These are phyloP conservation scores for Cicer arietinum DNA, from an alignment of 306 rosid genomes.

Conservation along the genomic window DNA sequence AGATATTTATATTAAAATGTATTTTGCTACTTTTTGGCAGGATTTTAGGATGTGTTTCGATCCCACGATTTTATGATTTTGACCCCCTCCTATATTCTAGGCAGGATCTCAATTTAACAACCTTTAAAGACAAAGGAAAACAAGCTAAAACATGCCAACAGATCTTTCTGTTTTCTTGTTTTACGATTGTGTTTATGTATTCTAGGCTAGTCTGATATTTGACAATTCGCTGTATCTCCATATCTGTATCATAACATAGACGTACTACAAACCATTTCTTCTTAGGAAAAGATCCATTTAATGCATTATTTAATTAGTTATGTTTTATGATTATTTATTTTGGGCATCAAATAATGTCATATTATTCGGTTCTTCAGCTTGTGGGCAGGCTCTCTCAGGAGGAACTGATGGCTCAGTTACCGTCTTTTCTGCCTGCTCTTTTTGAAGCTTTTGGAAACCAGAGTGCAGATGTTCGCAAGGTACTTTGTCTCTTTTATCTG, in stretches of 20 bases:
- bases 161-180: constrained; percentile 18
- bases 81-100: too few relatives aligned
- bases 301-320: constrained; percentile 16
- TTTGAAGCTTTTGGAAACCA: constrained; percentile 96
- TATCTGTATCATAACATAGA: constrained; percentile 13
- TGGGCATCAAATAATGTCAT: constrained; percentile 20
- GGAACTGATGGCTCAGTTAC: constrained; percentile 86
- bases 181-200: constrained; percentile 20
- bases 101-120: too few relatives aligned
- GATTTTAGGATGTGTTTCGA: too few relatives aligned
- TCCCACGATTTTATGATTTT: too few relatives aligned
- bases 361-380: constrained; percentile 62
- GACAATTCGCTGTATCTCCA: constrained; percentile 12
- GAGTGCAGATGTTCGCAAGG: constrained; percentile 99
- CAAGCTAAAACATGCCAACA: constrained; percentile 4
- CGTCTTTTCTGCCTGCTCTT: constrained; percentile 92
- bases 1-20: too few relatives aligned
- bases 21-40: too few relatives aligned
- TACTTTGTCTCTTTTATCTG: constrained; percentile 42
- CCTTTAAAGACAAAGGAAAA: too few relatives aligned
- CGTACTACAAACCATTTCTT: constrained; percentile 29
- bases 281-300: constrained; percentile 7
- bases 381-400: constrained; percentile 91
- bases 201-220: constrained; percentile 17
- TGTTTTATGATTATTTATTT: constrained; percentile 30